Percentiles rank a stretch among this genome's conserved stretches.
Evolutionary conservation across 2,329 filamentous ascomycete genomes (phyloP).

Genomic region (Alternaria novae-zelandiae): DNA sequence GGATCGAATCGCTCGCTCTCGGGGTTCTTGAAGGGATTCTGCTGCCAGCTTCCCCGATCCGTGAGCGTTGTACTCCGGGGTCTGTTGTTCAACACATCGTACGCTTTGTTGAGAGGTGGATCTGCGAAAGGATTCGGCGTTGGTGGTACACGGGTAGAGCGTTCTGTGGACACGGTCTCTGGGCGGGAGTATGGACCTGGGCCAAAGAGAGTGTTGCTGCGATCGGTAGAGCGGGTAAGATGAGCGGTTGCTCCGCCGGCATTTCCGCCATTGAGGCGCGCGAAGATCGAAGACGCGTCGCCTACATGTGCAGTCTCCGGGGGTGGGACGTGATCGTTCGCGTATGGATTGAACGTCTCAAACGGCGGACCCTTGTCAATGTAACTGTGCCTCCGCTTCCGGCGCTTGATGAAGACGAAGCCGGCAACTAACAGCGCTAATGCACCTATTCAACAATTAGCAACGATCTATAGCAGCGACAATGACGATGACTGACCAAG

Average conservation of each 20-base stretch:
- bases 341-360: constrained; percentile 36
- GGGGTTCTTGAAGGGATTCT: constrained; percentile 46
- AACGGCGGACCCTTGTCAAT: constrained; percentile 26
- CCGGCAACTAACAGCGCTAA: constrained; percentile 33
- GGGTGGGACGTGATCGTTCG: constrained; percentile 22
- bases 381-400: constrained; percentile 24
- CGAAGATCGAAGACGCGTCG: constrained; percentile 15
- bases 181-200: constrained; percentile 35
- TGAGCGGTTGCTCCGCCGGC: constrained; percentile 12
- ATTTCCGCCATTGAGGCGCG: constrained; percentile 4
- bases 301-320: constrained; percentile 34
- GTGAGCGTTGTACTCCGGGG: constrained; percentile 44
- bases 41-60: constrained; percentile 41
- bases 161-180: constrained; percentile 41
- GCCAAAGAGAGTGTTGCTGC: constrained; percentile 37
- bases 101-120: constrained; percentile 45
- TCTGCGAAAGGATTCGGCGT: constrained; percentile 47
- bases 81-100: constrained; percentile 41
- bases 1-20: constrained; percentile 46
- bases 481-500: constrained; percentile 27
- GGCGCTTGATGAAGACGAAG: constrained; percentile 33
- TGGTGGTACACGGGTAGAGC: constrained; percentile 13
- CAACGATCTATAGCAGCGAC: neutral
- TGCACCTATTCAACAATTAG: constrained; percentile 27
- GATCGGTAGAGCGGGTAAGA: constrained; percentile 31